Evolutionary conservation across 495 filamentous ascomycete genomes (phyloP).

Genomic region (Pyrenula massariospora): DNA sequence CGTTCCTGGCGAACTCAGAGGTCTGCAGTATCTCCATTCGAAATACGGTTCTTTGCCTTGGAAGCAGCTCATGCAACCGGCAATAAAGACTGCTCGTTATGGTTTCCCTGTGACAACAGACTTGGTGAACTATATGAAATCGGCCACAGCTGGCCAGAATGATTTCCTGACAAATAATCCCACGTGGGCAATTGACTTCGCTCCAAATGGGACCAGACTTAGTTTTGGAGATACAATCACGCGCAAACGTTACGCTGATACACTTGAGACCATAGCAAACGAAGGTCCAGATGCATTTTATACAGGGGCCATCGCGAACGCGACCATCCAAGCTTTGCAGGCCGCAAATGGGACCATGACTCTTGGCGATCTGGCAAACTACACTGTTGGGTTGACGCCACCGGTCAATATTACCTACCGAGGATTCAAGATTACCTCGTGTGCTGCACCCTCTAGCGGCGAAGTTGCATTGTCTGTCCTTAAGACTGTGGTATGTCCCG

Average conservation of each 20-base stretch:
- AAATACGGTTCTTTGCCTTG: conserved; percentile 63
- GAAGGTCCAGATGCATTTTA: conserved; percentile 69
- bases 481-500: conserved; percentile 44
- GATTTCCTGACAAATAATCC: conserved; percentile 64
- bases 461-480: conserved; percentile 58
- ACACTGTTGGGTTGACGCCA: conserved; percentile 49
- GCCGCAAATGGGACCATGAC: conserved; percentile 70
- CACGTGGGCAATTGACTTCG: conserved; percentile 77
- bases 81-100: conserved; percentile 59
- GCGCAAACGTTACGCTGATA: conserved; percentile 64
- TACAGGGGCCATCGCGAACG: conserved; percentile 55
- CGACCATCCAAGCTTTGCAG: conserved; percentile 56
- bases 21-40: conserved; percentile 62
- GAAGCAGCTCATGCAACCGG: conserved; percentile 56
- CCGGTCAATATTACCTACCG: conserved; percentile 58
- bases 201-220: conserved; percentile 63
- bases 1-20: conserved; percentile 73
- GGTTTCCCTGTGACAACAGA: conserved; percentile 66
- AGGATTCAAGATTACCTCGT: conserved; percentile 53
- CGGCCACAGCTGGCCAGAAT: conserved; percentile 19
- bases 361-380: conserved; percentile 59
- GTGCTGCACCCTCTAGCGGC: conserved; percentile 63
- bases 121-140: conserved; percentile 55
- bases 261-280: conserved; percentile 61
- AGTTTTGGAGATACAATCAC: conserved; percentile 66